A percentile compares a stretch with the other conserved stretches of the same genome.
Conservation (phyloP, 768 basidiomycete species). For the Saitozyma sp. region DNA sequence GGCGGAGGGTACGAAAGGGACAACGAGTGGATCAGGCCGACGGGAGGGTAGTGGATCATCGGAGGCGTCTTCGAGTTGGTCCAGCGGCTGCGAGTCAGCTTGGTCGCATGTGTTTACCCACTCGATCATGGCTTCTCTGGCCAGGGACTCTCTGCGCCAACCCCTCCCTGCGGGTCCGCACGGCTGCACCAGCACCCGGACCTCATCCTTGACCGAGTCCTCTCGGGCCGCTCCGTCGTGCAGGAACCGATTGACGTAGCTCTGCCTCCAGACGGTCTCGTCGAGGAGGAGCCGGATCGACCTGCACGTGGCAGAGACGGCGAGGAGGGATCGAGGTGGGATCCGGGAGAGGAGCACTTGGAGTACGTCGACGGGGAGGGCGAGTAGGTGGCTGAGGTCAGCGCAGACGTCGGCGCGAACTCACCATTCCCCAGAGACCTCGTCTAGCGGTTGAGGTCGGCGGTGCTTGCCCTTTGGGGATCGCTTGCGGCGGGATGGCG, state of each 20-base stretch:
- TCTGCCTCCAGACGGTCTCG: slow-evolving; percentile 44
- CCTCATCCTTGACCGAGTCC: slow-evolving; percentile 9
- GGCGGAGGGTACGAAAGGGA: slow-evolving; percentile 46
- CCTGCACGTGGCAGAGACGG: slow-evolving; percentile 31
- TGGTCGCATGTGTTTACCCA: slow-evolving; percentile 17
- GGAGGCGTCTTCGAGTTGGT: slow-evolving; percentile 26
- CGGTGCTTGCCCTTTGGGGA: slow-evolving; percentile 10
- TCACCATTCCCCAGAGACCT: slow-evolving; percentile 10
- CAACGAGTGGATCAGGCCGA: slow-evolving; percentile 37
- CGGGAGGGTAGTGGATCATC: slow-evolving; percentile 31
- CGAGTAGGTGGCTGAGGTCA: slow-evolving; percentile 28
- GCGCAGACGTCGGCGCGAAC: not conserved
- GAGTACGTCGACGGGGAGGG: slow-evolving; percentile 34
- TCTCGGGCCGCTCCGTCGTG: slow-evolving; percentile 17
- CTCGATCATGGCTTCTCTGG: slow-evolving; percentile 45
- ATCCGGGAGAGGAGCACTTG: slow-evolving; percentile 24
- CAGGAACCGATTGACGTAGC: slow-evolving; percentile 44
- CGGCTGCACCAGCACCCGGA: slow-evolving; percentile 32
- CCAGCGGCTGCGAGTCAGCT: slow-evolving; percentile 37
- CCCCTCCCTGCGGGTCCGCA: slow-evolving; percentile 32
- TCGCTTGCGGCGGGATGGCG: slow-evolving; percentile 5
- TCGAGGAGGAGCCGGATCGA: slow-evolving; percentile 28
- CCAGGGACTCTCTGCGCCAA: slow-evolving; percentile 43
- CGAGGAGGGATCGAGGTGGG: slow-evolving; percentile 27
- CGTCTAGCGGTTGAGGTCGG: slow-evolving; percentile 4